These are phyloP conservation scores for Hygrophoropsis aurantiaca DNA, from an alignment of 768 basidiomycete genomes.

Conservation along the genomic window DNA sequence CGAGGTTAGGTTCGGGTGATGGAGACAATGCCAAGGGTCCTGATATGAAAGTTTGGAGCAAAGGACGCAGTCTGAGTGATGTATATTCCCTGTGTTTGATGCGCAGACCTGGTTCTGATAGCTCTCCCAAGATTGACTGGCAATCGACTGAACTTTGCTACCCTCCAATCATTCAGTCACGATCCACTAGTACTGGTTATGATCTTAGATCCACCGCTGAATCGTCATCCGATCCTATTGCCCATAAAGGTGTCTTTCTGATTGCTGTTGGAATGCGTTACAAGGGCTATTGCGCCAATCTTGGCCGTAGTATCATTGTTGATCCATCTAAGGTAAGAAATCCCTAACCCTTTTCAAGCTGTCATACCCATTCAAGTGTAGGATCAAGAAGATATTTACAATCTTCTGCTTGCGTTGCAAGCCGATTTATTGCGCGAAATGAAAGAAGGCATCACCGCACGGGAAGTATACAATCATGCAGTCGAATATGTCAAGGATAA, in stretches of 20 bases:
- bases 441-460: slow-evolving; percentile 73
- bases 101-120: not conserved
- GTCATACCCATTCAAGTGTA: slow-evolving; percentile 30
- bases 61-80: slow-evolving; percentile 70
- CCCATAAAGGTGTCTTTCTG: slow-evolving; percentile 86
- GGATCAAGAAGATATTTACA: slow-evolving; percentile 92
- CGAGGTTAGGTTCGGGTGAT: slow-evolving; percentile 75
- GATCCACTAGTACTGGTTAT: slow-evolving; percentile 78
- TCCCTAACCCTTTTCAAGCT: slow-evolving; percentile 1
- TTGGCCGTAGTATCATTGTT: slow-evolving; percentile 93
- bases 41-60: slow-evolving; percentile 91
- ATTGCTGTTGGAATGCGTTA: slow-evolving; percentile 88
- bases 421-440: slow-evolving; percentile 70
- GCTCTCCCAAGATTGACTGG: slow-evolving; percentile 72
- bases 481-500: slow-evolving; percentile 70
- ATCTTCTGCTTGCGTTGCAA: slow-evolving; percentile 75
- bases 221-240: slow-evolving; percentile 79
- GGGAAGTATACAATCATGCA: slow-evolving; percentile 83
- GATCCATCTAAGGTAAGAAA: slow-evolving; percentile 85
- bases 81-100: slow-evolving; percentile 43
- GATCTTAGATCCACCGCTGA: slow-evolving; percentile 87
- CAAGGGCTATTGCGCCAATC: slow-evolving; percentile 89
- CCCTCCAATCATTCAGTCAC: slow-evolving; percentile 93
- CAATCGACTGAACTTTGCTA: slow-evolving; percentile 91
- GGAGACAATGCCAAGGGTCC: slow-evolving; percentile 71